phyloP scores from a whole-genome alignment of 495 filamentous ascomycete genomes.

The Parathielavia hyrcaniae region DNA sequence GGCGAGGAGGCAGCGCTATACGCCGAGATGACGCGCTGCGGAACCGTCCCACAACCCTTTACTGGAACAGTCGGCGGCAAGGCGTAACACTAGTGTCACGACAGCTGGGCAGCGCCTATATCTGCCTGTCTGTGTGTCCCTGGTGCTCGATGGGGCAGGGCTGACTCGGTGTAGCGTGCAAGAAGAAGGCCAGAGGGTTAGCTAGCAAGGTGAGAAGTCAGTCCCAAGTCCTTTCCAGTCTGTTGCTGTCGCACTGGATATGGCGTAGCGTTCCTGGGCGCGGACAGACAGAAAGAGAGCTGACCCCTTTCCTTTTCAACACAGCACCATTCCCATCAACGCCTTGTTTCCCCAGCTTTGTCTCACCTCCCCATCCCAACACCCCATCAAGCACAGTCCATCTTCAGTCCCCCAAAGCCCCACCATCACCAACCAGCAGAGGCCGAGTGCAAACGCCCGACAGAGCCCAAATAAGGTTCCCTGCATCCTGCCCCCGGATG shows the following conservation, averaged over 20 bases:
- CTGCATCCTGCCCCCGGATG: constrained; percentile 7
- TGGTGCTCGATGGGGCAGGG: background rate
- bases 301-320: background rate
- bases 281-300: background rate
- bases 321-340: background rate
- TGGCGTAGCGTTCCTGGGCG: background rate
- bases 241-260: background rate
- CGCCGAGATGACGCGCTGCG: constrained; percentile 5
- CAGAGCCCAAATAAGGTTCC: constrained; percentile 20
- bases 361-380: background rate
- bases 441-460: constrained; percentile 14
- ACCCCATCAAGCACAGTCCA: background rate
- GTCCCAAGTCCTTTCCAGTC: background rate
- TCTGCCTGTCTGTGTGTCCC: background rate
- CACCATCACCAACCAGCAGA: background rate
- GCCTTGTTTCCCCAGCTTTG: background rate
- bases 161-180: constrained; percentile 1
- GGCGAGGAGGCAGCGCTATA: constrained; percentile 6
- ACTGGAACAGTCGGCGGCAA: constrained; percentile 13
- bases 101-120: constrained; percentile 6
- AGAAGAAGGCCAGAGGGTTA: background rate
- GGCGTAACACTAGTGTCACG: constrained; percentile 10
- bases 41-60: background rate
- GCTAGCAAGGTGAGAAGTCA: background rate
- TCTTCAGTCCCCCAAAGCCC: background rate